phyloP scores from a whole-genome alignment of 306 rosid genomes.

The Sophora flavescens region DNA sequence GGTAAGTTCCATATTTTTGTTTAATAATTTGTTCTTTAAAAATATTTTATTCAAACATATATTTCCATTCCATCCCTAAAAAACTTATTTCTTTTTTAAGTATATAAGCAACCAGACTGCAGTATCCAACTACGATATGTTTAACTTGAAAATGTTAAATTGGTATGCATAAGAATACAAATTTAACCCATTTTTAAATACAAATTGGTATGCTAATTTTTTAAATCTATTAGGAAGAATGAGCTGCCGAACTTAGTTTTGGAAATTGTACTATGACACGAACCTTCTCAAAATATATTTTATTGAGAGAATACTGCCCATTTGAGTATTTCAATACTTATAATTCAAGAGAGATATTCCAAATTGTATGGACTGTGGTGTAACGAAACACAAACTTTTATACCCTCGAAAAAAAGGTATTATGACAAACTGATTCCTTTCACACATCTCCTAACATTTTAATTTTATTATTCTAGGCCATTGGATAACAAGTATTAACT shows the following conservation, averaged over 20 bases:
- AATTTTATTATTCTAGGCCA: too few species aligned
- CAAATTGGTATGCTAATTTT: neutral
- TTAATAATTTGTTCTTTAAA: neutral
- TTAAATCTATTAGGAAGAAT: neutral
- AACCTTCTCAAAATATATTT: neutral
- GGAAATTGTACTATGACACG: neutral
- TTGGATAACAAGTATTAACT: too few species aligned
- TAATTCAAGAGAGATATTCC: neutral
- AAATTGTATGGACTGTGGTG: too few species aligned
- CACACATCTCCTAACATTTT: too few species aligned
- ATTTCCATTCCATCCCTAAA: neutral
- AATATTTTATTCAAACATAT: neutral
- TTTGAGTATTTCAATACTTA: neutral
- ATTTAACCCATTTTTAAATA: neutral
- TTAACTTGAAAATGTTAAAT: constrained; percentile 13
- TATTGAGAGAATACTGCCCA: neutral
- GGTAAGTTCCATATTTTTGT: constrained; percentile 58
- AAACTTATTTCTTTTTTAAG: neutral
- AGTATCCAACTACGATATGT: neutral
- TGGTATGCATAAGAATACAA: neutral
- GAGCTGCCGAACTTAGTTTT: constrained; percentile 9
- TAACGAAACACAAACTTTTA: too few species aligned
- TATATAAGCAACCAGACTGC: neutral
- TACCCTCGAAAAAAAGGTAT: too few species aligned
- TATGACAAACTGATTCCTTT: too few species aligned